Base-by-base conservation (phyloP, 2,329 filamentous ascomycete species). In the Trichoderma sp. region DNA sequence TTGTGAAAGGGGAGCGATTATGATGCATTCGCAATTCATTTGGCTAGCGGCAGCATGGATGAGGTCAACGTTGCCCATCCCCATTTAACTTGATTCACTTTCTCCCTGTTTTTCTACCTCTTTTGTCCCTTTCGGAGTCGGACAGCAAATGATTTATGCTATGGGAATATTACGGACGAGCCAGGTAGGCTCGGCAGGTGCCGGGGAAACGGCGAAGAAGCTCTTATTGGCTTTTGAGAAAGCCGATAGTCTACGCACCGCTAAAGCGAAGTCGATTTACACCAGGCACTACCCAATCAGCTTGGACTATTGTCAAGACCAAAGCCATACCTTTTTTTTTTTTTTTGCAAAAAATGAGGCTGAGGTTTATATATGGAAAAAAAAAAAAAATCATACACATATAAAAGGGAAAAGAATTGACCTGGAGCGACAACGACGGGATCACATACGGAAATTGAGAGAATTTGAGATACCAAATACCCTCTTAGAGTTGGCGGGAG, bases 401-500 rank as follows among this genome's bases (percentile, higher is more conserved):
- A 43, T 39, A 21, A 56, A 46, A 54, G 39, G 34, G n/a, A 39
- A 59, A 52, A 55, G 24, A n/a, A 68, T 61, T 56, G 51, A 54
- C 32, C 34, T 55, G 37, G 37, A 59, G 58, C 49, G 46, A 56
- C 21, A 4, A 63, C 37, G 34, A 61, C 30, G 58, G 46, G 66
- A 46, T 28, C 37, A 56, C 32, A 51, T 56, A 59, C 58, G 58
- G 66, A 56, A 61, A 61, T 46, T 56, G 37, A 56, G 49, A 68
- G 66, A 56, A 61, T 68, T 46, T 56, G 37, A 56, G 34, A 63
- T 49, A 68, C 37, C 66, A 37, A 61, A 55, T 61, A 61, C 46
- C 58, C 66, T 68, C 28, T 61, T 52, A 51, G 58, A 68, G 66
- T 68, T 63, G 46, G 49, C 39, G 39, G 18, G 65, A 49, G 56